These are phyloP conservation scores for Protomyces pachydermus DNA, from an alignment of 1,139 yeast species.

Conservation along the genomic window DNA sequence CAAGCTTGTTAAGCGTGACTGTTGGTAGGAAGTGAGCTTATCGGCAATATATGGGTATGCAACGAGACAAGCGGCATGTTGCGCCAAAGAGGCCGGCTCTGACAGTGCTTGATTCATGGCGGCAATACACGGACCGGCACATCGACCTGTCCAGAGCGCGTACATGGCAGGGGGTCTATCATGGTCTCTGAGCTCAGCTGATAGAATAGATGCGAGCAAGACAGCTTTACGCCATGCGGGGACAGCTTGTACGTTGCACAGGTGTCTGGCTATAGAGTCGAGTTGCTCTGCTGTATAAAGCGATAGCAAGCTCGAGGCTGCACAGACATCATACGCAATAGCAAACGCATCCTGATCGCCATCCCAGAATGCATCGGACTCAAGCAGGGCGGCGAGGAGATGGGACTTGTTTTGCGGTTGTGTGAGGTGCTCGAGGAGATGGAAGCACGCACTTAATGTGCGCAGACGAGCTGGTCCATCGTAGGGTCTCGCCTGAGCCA, in stretches of 20 bases:
- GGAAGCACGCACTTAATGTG: neutral
- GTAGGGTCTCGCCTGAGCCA: neutral
- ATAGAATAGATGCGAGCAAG: slow-evolving; percentile 1
- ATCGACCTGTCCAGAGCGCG: neutral
- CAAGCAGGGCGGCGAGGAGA: neutral
- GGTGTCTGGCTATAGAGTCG: neutral
- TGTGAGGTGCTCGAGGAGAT: slow-evolving; percentile 7
- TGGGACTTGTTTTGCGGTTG: neutral
- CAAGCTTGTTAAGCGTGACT: neutral
- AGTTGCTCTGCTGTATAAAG: neutral
- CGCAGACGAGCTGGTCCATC: neutral
- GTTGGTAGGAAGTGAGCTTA: slow-evolving; percentile 6
- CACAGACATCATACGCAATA: neutral
- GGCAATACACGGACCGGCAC: neutral
- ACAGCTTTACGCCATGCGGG: slow-evolving; percentile 12
- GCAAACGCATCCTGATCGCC: neutral
- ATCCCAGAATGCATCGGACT: neutral
- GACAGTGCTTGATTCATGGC: neutral
- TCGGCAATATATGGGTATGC: slow-evolving; percentile 1
- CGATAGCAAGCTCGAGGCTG: neutral
- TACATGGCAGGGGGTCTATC: neutral
- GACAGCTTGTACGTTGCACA: neutral
- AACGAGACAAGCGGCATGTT: slow-evolving; percentile 4
- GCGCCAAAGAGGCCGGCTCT: neutral
- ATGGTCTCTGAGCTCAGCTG: slow-evolving; percentile 8